Base-by-base conservation (phyloP, 495 filamentous ascomycete genomes). In the Aspergillus haitiensis region DNA sequence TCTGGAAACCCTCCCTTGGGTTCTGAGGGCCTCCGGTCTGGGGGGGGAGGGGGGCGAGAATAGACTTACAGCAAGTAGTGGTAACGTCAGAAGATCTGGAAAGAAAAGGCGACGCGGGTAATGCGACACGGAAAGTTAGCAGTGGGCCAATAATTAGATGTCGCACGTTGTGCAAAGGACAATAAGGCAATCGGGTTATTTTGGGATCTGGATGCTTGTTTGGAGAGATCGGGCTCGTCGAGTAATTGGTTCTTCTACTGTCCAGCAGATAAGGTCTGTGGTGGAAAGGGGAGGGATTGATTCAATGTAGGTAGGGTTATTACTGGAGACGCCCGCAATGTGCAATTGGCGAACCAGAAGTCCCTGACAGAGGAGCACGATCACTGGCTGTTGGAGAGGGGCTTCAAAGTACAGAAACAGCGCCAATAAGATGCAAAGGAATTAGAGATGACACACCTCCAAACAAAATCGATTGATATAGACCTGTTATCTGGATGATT, bases 261-360 rank as follows among this genome's bases (percentile, higher is more conserved):
- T 33, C 58, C 51, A 63, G 61, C 57, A 58, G 60, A 54, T 52
- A 50, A 31, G 45, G 55, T 35, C 42, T 27, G 21, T 27, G 21
- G 21, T 27, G 21, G 21, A 27, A 27, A 27, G 21, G 21, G 21
- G 21, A 27, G 21, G 21, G 21, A 27, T 27, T 27, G 21, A 27
- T 27, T 27, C 21, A 27, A 27, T 27, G 56, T 52, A 49, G 46
- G 50, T 57, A 36, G 55, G 51, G 49, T 33, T 58, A 62, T 64
- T 63, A 65, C 65, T 68, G 62, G 65, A 55, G 62, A 67, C 59
- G 58, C 52, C 52, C 62, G 65, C 64, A 64, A 75, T 76, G 73
- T 68, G 70, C 61, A 75, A 77, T 77, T 74, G 75, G 69, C 75
- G 75, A 77, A 77, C 75, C 75, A 77, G 72, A 75, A 66, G 66